phyloP scores from a whole-genome alignment of 768 basidiomycete species.

The Xerocomus spinulosus region DNA sequence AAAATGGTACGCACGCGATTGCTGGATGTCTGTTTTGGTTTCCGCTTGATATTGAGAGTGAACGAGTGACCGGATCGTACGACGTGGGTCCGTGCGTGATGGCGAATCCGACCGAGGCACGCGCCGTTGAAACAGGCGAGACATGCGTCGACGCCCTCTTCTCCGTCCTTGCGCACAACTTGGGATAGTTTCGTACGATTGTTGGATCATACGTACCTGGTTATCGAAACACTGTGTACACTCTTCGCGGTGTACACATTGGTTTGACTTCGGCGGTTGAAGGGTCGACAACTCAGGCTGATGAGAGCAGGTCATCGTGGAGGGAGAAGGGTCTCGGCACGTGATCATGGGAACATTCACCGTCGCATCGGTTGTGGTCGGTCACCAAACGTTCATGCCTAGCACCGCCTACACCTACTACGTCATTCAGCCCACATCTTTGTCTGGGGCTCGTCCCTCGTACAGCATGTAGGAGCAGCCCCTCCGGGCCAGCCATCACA shows the following conservation, averaged over 20 bases:
- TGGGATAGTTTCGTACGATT: too few species aligned
- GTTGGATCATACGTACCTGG: constrained; percentile 50
- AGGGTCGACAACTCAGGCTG: constrained; percentile 45
- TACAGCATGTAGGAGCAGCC: too few species aligned
- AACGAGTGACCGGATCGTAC: constrained; percentile 70
- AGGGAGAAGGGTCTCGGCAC: too few species aligned
- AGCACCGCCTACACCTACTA: too few species aligned
- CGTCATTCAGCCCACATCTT: too few species aligned
- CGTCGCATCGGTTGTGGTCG: too few species aligned
- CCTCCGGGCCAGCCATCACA: too few species aligned
- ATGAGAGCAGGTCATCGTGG: constrained; percentile 50
- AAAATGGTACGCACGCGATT: constrained; percentile 52
- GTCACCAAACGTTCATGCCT: too few species aligned
- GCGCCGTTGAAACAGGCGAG: constrained; percentile 92
- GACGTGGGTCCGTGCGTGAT: constrained; percentile 73
- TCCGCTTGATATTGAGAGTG: constrained; percentile 77
- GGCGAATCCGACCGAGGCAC: constrained; percentile 57
- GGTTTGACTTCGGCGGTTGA: constrained; percentile 55
- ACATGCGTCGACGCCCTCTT: constrained; percentile 83
- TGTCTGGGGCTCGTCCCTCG: too few species aligned
- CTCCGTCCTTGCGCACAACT: too few species aligned
- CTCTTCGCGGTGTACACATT: constrained; percentile 84
- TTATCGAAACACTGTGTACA: constrained; percentile 97
- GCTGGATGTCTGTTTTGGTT: constrained; percentile 49
- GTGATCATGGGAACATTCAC: too few species aligned